These are phyloP conservation scores for Pinguiococcus pyrenoidosus DNA, from an alignment of 108 stramenopile genomes.

Conservation along the genomic window DNA sequence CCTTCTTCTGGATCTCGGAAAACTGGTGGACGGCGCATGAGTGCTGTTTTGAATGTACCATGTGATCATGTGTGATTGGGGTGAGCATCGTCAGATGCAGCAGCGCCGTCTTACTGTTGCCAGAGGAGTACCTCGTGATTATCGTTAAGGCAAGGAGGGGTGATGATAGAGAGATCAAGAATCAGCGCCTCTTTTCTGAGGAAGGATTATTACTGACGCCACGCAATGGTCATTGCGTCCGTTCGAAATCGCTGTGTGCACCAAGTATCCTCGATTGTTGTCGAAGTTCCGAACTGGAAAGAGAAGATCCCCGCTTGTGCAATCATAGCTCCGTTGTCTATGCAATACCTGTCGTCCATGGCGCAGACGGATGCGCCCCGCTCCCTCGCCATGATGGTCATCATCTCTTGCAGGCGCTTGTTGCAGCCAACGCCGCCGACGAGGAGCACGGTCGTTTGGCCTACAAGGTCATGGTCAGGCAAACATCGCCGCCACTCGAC, in stretches of 20 bases:
- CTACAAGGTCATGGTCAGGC: no score
- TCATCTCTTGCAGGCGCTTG: constrained; percentile 89
- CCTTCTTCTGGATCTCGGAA: no score
- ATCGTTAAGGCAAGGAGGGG: no score
- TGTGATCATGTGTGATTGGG: no score
- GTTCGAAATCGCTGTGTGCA: constrained; percentile 90
- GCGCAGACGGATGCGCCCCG: constrained; percentile 76
- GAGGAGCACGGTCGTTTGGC: constrained; percentile 86
- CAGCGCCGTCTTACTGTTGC: no score
- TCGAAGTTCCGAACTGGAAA: constrained; percentile 67
- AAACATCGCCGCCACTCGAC: no score
- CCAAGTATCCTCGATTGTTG: constrained; percentile 60
- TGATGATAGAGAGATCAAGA: no score
- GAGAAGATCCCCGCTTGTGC: constrained; percentile 96
- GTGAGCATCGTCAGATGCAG: no score
- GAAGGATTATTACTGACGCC: constrained; percentile 41
- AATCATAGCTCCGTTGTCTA: constrained; percentile 99
- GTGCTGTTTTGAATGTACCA: no score
- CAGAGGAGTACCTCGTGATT: no score
- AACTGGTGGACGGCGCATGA: no score
- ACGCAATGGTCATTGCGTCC: constrained; percentile 72
- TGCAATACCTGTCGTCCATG: constrained; percentile 96
- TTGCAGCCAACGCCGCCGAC: constrained; percentile 99
- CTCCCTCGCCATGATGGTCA: constrained; percentile 75
- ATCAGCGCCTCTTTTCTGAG: no score